A percentile compares a stretch with the other conserved stretches of the same genome.
These are phyloP conservation scores for Trichomonas tenax DNA, from an alignment of 208 protist genomes.

Conservation along the genomic window DNA sequence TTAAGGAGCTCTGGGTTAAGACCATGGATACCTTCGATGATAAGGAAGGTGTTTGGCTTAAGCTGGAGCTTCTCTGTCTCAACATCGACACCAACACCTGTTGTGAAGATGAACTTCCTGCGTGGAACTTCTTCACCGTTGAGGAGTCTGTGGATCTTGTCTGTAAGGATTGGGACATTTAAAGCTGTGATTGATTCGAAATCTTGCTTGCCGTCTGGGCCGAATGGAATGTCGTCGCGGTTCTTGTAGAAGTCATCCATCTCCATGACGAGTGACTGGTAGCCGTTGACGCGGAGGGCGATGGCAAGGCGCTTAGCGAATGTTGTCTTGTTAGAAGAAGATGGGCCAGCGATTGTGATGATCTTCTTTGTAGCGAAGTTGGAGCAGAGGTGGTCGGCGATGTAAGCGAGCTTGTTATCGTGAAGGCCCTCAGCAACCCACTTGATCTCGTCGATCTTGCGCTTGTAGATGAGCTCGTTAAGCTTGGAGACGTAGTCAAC, in stretches of 20 bases:
- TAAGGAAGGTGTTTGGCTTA: neutral
- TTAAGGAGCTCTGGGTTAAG: neutral
- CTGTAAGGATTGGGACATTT: neutral
- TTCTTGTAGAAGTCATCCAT: slow-evolving; percentile 22
- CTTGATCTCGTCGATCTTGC: neutral
- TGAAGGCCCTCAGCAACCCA: slow-evolving; percentile 12
- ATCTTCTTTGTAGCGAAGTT: neutral
- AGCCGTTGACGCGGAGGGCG: neutral
- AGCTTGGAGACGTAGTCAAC: neutral
- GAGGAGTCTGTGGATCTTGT: neutral
- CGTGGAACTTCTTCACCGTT: neutral
- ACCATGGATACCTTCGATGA: slow-evolving; percentile 19
- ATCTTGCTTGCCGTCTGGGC: neutral
- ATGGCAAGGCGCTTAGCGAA: neutral
- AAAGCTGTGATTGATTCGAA: slow-evolving; percentile 1
- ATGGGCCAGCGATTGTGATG: slow-evolving; percentile 3
- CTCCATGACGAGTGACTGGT: neutral
- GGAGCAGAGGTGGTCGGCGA: neutral
- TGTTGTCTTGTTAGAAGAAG: slow-evolving; percentile 11
- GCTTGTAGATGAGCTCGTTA: neutral
- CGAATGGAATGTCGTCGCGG: neutral
- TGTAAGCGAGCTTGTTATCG: neutral
- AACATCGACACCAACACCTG: neutral
- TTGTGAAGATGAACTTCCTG: neutral
- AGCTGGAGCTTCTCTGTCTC: neutral